Base-by-base conservation (phyloP, 257 asterid genomes). In the Galeopsis tetrahit region DNA sequence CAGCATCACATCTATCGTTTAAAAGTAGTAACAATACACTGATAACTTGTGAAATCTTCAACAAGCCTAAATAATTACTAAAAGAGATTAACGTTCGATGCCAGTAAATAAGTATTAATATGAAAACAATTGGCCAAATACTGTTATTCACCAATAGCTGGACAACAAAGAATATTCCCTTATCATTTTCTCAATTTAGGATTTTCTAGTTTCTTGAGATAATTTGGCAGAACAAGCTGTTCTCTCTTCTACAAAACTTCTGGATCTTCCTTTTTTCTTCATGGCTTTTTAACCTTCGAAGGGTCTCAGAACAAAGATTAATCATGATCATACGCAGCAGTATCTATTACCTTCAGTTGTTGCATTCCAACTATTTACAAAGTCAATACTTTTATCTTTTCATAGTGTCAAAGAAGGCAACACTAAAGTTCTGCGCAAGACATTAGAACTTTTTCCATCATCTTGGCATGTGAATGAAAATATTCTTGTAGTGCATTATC, bases 1-100 rank as follows among this genome's bases (percentile, higher is more conserved):
- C 42, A 60, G 57, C 66, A 81, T 61, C 53, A 58, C 55, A 40
- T 56, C 59, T 35, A 66, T 63, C 63, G 48, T 56, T 59, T 76
- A 68, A 63, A 56, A 68, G 14, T 33, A 51, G 52, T 5, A 39
- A 52, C 21, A 17, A 35, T 61, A 11, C 8, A 62, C 59, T 11
- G 67, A 31, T 33, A 58, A 51, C 48, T 65, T 56, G 60, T 44
- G 49, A 66, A 36, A n/a, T 39, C 43, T 63, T 52, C 57, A 13
- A 46, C 59, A 10, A 68, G 34, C 64, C 44, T n/a, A 62, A 35
- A 35, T 13, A 39, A 73, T n/a, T 9, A 63, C 40, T 38, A 7
- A 42, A 69, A 62, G 66, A 42, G 64, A 53, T 39, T 39, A 40
- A 56, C 13, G 43, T n/a, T 38, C 21, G 10, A 65, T 5, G 48